Evolutionary conservation across 139 green algal species (phyloP).

Genomic region (Chlorella ohadii): DNA sequence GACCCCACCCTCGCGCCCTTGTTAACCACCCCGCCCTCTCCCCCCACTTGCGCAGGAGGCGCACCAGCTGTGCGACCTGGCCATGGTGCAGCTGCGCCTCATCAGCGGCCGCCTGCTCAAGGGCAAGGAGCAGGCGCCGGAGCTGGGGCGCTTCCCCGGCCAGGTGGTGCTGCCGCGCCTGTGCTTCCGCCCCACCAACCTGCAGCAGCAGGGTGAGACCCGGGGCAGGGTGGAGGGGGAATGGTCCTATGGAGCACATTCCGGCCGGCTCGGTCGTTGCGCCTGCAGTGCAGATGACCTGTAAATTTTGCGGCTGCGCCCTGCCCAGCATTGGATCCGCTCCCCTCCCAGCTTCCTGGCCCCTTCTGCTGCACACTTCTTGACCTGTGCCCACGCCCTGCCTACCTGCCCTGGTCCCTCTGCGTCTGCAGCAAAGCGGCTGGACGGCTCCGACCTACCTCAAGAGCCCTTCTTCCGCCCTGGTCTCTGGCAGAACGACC

Average conservation of each 20-base stretch:
- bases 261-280: no score
- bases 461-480: not conserved
- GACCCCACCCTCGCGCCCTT: no score
- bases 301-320: no score
- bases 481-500: conserved; percentile 9
- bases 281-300: no score
- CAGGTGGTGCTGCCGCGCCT: conserved; percentile 36
- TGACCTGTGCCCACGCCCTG: not conserved
- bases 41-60: conserved; percentile 12
- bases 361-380: no score
- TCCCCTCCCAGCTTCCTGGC: no score
- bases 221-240: not conserved
- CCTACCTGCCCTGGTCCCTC: not conserved
- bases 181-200: conserved; percentile 28
- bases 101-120: conserved; percentile 34
- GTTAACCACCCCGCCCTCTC: no score
- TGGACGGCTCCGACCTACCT: conserved; percentile 31
- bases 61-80: conserved; percentile 64
- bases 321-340: no score
- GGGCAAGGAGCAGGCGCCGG: not conserved
- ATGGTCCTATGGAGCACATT: no score
- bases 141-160: conserved; percentile 36
- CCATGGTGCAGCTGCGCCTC: conserved; percentile 24
- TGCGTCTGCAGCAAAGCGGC: conserved; percentile 1
- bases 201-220: conserved; percentile 26